Base-by-base conservation (phyloP, 2,329 filamentous ascomycete species). In the Trichoderma brevicompactum region DNA sequence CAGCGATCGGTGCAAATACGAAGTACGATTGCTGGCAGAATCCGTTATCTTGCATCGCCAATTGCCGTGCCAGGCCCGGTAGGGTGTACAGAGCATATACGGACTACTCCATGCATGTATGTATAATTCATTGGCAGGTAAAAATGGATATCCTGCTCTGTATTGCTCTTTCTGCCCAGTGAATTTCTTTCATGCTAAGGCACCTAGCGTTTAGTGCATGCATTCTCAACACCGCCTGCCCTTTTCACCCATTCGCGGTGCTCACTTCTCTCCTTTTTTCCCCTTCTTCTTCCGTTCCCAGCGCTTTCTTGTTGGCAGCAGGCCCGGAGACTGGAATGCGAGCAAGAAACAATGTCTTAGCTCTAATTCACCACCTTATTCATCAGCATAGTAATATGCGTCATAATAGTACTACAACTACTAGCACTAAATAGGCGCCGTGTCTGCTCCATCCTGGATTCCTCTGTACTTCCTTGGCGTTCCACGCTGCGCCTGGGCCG, bases 321-420 rank as follows among this genome's bases (percentile, higher is more conserved):
- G 36, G 52, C n/a, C 36, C 52, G 52, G 17, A 23, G 12, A 8
- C 52, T 63, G 60, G 60, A 63, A 63, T 63, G 60, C 49, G 7
- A n/a, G 28, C 32, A n/a, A 63, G 49, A 53, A 19, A 54, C 60
- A 46, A 28, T 63, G 60, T 63, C 60, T 63, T 63, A 38, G 46
- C 60, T 63, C 60, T 63, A 54, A 46, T 63, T 19, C 13, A 54
- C 40, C 60, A 63, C 49, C 38, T 46, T 53, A 38, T 46, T 54
- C 60, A 38, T 36, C 19, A 19, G 48, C 49, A 54, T 23, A 19
- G 41, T 63, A 53, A 63, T 41, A 34, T 63, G 60, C 60, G 60
- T 63, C 60, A 63, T 63, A 44, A 46, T 60, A 28, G 2, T 38
- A 44, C 44, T 60, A 34, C 49, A 34, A 28, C 23, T 28, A 28